A percentile compares a stretch with the other conserved stretches of the same genome.
Evolutionary conservation across 2,329 filamentous ascomycete species (phyloP).

Genomic region (Clonostachys sp.): DNA sequence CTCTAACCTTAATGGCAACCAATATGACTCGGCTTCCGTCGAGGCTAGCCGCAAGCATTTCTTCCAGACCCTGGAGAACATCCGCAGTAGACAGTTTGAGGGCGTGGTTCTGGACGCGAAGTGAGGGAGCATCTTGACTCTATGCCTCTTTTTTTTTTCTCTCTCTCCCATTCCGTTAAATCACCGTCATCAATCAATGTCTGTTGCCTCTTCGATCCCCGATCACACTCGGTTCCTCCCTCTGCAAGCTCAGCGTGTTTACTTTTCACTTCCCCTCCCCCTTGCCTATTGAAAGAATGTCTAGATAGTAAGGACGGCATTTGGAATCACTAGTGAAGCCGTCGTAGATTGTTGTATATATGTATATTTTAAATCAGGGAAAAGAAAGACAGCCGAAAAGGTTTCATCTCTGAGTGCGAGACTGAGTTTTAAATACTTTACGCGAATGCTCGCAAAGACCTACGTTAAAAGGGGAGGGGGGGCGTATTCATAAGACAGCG

Average conservation of each 20-base stretch:
- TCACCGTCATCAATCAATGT: background rate
- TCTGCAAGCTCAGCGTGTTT: too few relatives aligned
- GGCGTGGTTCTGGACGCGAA: constrained; percentile 72
- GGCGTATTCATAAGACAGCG: too few relatives aligned
- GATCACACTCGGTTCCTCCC: too few relatives aligned
- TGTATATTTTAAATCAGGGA: constrained; percentile 1
- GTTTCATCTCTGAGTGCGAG: background rate
- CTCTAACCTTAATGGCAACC: constrained; percentile 85
- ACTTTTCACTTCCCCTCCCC: background rate
- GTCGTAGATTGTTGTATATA: constrained; percentile 3
- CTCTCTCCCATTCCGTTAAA: background rate
- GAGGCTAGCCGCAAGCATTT: constrained; percentile 94
- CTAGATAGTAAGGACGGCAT: too few relatives aligned
- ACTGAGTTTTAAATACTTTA: background rate
- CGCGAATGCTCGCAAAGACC: too few relatives aligned
- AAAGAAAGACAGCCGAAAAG: background rate
- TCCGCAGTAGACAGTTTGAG: constrained; percentile 86
- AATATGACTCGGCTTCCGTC: constrained; percentile 73
- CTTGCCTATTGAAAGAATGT: background rate
- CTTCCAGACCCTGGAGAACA: constrained; percentile 90
- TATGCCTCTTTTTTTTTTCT: background rate
- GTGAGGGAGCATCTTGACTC: constrained; percentile 7
- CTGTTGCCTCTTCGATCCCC: too few relatives aligned
- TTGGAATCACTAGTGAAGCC: background rate
- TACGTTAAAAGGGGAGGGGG: too few relatives aligned